Percentiles rank a stretch among this genome's conserved stretches.
These are phyloP conservation scores for Furcasterigmium sp. DNA, from an alignment of 2,329 filamentous ascomycete species.

Conservation along the genomic window DNA sequence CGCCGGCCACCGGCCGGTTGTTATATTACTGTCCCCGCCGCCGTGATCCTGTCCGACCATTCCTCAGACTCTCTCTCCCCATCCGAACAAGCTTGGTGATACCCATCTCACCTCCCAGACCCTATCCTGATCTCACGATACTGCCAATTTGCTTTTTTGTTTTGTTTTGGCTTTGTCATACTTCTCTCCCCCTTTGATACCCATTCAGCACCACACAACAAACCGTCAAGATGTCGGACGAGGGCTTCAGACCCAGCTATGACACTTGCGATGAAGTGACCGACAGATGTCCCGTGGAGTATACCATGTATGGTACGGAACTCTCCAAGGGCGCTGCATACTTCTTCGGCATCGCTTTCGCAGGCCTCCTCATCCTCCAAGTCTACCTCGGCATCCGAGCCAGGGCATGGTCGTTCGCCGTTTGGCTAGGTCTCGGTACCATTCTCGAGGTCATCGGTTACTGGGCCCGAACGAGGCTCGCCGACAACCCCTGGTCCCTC, in stretches of 20 bases:
- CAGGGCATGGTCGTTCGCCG: slow-evolving; percentile 1
- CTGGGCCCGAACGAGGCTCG: neutral
- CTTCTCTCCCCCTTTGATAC: too few species aligned
- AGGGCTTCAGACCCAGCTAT: slow-evolving; percentile 1
- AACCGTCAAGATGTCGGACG: neutral
- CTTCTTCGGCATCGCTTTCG: slow-evolving; percentile 2
- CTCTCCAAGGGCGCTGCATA: neutral
- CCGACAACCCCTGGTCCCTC: slow-evolving; percentile 31
- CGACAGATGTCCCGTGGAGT: neutral
- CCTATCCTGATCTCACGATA: too few species aligned
- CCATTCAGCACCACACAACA: neutral
- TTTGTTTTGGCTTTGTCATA: too few species aligned
- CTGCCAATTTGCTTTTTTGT: too few species aligned
- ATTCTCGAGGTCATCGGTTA: neutral
- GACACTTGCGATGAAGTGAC: neutral
- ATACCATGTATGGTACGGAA: slow-evolving; percentile 2
- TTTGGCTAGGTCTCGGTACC: slow-evolving; percentile 3
- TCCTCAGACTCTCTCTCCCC: too few species aligned
- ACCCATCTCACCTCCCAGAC: too few species aligned
- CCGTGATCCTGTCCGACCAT: too few species aligned
- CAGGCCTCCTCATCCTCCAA: neutral
- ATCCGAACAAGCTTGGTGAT: too few species aligned
- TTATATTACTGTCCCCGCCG: too few species aligned
- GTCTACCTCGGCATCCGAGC: neutral
- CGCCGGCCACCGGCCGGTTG: too few species aligned